Percentiles rank a stretch among this genome's conserved stretches.
These are phyloP conservation scores for Endothia cerciana DNA, from an alignment of 2,329 filamentous ascomycete genomes.

Conservation along the genomic window DNA sequence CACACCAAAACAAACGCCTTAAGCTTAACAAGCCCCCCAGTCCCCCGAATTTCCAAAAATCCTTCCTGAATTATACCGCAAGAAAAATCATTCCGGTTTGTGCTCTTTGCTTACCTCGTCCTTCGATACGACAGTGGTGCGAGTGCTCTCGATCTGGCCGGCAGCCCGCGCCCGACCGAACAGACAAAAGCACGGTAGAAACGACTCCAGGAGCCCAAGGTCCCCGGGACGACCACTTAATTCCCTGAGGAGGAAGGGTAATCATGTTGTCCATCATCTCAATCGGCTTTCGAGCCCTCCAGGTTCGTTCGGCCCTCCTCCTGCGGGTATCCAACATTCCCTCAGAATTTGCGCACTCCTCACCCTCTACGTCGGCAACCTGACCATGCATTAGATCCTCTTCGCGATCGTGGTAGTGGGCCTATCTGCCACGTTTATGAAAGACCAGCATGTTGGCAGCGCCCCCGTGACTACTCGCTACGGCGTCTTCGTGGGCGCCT, in stretches of 20 bases:
- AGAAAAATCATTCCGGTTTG: too few relatives aligned
- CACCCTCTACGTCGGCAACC: neutral
- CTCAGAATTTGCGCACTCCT: neutral
- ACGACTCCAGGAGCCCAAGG: neutral
- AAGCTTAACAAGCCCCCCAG: too few relatives aligned
- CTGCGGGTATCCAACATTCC: too few relatives aligned
- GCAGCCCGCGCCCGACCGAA: too few relatives aligned
- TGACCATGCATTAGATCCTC: constrained; percentile 34
- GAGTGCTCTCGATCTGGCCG: too few relatives aligned
- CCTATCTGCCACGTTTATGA: constrained; percentile 39
- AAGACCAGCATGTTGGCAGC: constrained; percentile 31
- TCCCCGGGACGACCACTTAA: neutral
- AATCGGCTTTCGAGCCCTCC: neutral
- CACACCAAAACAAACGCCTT: neutral
- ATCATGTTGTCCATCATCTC: constrained; percentile 7
- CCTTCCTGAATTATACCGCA: too few relatives aligned
- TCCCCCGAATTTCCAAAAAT: neutral
- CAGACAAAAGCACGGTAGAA: neutral
- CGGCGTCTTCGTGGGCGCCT: constrained; percentile 39
- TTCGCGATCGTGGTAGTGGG: constrained; percentile 39
- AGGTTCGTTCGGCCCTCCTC: neutral
- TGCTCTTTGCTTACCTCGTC: too few relatives aligned
- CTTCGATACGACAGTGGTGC: too few relatives aligned
- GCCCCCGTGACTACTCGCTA: constrained; percentile 39
- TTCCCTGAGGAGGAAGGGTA: neutral